phyloP scores from a whole-genome alignment of 2,329 filamentous ascomycete species.

The Chaetomium strumarium region DNA sequence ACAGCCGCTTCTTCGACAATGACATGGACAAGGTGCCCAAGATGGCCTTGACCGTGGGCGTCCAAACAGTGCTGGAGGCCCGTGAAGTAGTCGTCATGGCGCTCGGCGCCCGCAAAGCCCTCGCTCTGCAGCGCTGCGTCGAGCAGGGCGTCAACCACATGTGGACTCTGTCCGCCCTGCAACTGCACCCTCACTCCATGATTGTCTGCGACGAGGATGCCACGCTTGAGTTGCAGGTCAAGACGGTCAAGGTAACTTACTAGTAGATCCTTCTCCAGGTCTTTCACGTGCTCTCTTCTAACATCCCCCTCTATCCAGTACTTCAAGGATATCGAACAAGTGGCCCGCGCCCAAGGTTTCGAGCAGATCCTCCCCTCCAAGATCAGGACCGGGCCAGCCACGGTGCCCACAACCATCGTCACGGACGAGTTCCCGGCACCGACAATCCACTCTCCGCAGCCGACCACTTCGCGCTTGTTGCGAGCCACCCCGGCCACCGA shows the following conservation, averaged over 20 bases:
- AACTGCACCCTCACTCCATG: slow-evolving; percentile 66
- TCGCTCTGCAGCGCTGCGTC: slow-evolving; percentile 66
- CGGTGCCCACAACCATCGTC: slow-evolving; percentile 34
- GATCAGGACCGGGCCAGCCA: slow-evolving; percentile 47
- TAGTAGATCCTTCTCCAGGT: neutral
- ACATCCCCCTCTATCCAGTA: slow-evolving; percentile 33
- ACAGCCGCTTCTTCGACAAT: slow-evolving; percentile 66
- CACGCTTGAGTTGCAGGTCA: slow-evolving; percentile 57
- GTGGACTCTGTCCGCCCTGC: slow-evolving; percentile 71
- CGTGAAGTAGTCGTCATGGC: slow-evolving; percentile 70
- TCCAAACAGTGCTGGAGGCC: slow-evolving; percentile 55
- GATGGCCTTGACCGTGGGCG: slow-evolving; percentile 62
- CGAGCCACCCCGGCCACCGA: slow-evolving; percentile 50
- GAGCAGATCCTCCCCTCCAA: slow-evolving; percentile 45
- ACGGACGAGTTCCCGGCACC: slow-evolving; percentile 41
- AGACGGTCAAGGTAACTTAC: slow-evolving; percentile 53
- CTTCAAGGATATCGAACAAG: slow-evolving; percentile 56
- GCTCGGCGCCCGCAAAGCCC: slow-evolving; percentile 65
- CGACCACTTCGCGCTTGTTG: slow-evolving; percentile 49
- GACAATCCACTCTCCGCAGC: slow-evolving; percentile 48
- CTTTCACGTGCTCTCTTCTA: neutral
- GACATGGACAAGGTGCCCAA: slow-evolving; percentile 60
- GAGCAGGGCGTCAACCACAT: slow-evolving; percentile 73
- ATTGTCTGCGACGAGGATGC: slow-evolving; percentile 71
- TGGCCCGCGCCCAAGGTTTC: slow-evolving; percentile 42